These are phyloP conservation scores for Hordeum marinum DNA, from an alignment of 176 grass and related monocot species.

Conservation along the genomic window DNA sequence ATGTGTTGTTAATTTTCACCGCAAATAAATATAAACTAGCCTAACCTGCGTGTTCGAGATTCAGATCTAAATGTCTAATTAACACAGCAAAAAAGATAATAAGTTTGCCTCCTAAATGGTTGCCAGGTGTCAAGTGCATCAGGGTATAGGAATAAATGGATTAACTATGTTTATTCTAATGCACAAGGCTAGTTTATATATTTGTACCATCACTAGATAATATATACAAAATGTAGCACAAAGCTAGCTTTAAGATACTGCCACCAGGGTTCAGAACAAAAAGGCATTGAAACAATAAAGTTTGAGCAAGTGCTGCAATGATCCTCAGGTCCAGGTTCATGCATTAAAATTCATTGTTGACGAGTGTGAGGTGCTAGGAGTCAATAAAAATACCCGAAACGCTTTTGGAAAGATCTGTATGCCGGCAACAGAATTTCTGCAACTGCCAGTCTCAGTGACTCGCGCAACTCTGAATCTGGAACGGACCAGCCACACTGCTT, in stretches of 20 bases:
- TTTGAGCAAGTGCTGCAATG: background rate
- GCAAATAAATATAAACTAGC: background rate
- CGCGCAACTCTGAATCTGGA: slow-evolving; percentile 78
- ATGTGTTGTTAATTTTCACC: background rate
- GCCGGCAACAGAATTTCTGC: slow-evolving; percentile 90
- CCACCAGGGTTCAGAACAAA: background rate
- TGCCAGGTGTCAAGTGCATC: background rate
- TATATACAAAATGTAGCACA: background rate
- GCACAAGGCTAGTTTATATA: no score
- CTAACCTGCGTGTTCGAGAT: background rate
- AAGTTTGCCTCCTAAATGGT: background rate
- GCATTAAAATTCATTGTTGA: background rate
- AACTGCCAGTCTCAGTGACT: slow-evolving; percentile 79
- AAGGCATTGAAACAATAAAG: background rate
- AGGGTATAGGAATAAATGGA: background rate
- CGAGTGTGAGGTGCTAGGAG: background rate
- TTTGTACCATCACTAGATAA: background rate
- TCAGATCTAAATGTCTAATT: background rate
- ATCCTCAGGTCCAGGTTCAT: background rate
- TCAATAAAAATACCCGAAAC: slow-evolving; percentile 67
- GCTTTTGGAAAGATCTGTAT: slow-evolving; percentile 84
- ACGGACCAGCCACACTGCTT: slow-evolving; percentile 88
- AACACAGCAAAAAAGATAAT: background rate
- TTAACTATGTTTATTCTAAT: background rate
- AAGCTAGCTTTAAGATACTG: background rate